These are phyloP conservation scores for Acacia pycnantha DNA, from an alignment of 331 rosid genomes.

Conservation along the genomic window DNA sequence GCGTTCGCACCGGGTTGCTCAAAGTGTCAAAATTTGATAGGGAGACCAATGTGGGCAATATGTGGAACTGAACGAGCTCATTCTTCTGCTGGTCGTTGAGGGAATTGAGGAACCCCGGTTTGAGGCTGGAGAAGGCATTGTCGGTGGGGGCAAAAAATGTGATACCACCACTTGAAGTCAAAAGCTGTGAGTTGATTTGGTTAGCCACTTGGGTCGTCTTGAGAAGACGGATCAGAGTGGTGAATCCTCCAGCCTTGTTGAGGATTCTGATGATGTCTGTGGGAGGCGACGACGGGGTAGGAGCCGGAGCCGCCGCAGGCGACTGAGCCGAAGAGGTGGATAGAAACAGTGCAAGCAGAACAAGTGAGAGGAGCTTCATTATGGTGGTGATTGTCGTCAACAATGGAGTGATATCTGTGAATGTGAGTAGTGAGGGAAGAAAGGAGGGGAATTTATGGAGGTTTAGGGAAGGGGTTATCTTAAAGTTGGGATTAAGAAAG, in stretches of 20 bases:
- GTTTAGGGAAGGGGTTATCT: background rate
- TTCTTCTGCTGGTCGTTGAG: constrained; percentile 68
- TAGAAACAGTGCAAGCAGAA: constrained; percentile 32
- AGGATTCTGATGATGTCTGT: constrained; percentile 73
- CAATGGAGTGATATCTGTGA: constrained; percentile 17
- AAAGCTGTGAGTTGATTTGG: constrained; percentile 70
- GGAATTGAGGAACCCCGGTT: constrained; percentile 72
- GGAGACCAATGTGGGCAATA: constrained; percentile 59
- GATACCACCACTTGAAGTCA: constrained; percentile 55
- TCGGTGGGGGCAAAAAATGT: constrained; percentile 77
- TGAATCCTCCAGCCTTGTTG: constrained; percentile 69
- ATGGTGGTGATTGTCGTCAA: background rate
- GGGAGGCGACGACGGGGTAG: constrained; percentile 47
- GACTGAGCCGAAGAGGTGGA: constrained; percentile 40
- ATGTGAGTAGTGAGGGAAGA: constrained; percentile 9
- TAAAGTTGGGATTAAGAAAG: constrained; percentile 39
- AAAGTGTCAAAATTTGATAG: constrained; percentile 70
- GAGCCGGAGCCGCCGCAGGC: constrained; percentile 50
- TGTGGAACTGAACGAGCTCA: constrained; percentile 78
- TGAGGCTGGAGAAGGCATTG: constrained; percentile 64
- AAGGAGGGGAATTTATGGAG: constrained; percentile 42
- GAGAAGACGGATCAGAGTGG: constrained; percentile 61
- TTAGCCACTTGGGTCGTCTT: constrained; percentile 63
- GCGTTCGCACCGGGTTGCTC: constrained; percentile 83
- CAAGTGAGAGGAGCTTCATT: constrained; percentile 35